Evolutionary conservation across 2,329 filamentous ascomycete genomes (phyloP).

Genomic region (Chaetomiaceae sp.): DNA sequence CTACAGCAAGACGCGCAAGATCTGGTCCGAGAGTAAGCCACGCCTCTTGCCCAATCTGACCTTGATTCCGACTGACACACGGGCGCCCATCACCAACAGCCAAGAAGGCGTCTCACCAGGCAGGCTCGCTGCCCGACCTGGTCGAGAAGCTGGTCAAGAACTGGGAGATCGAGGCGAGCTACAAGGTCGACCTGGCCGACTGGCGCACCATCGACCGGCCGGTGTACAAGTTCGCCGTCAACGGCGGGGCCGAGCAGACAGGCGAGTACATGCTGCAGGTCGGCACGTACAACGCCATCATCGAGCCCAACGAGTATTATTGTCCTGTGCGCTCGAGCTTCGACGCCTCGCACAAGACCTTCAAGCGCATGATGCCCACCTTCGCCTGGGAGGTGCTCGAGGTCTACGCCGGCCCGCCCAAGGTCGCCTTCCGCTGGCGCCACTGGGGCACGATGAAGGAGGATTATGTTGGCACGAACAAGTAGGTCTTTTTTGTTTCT

Average conservation of each 20-base stretch:
- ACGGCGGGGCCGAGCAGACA: constrained; percentile 50
- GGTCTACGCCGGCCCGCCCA: constrained; percentile 59
- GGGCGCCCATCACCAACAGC: constrained; percentile 33
- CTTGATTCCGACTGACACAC: too few species aligned
- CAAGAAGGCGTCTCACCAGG: constrained; percentile 49
- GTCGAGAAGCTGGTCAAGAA: constrained; percentile 68
- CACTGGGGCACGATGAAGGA: constrained; percentile 64
- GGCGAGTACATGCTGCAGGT: constrained; percentile 60
- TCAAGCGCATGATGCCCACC: constrained; percentile 67
- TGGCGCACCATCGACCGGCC: constrained; percentile 59
- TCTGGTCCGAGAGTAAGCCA: constrained; percentile 51
- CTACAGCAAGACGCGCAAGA: constrained; percentile 56
- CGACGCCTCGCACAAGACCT: constrained; percentile 59
- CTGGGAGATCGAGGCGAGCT: constrained; percentile 66
- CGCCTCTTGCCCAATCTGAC: too few species aligned
- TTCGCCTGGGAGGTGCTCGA: constrained; percentile 67
- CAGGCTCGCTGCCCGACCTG: constrained; percentile 51
- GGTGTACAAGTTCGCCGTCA: constrained; percentile 58
- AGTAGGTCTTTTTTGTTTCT: constrained; percentile 42
- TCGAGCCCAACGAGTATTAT: constrained; percentile 58
- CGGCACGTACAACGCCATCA: constrained; percentile 64
- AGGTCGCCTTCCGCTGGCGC: constrained; percentile 58
- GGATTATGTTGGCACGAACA: constrained; percentile 59
- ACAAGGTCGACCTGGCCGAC: constrained; percentile 54
- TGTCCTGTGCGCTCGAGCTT: constrained; percentile 56